Evolutionary conservation across 2,329 filamentous ascomycete species (phyloP), one percentile per base, ranked within the genome.

Genomic region (Penicillium freii): DNA sequence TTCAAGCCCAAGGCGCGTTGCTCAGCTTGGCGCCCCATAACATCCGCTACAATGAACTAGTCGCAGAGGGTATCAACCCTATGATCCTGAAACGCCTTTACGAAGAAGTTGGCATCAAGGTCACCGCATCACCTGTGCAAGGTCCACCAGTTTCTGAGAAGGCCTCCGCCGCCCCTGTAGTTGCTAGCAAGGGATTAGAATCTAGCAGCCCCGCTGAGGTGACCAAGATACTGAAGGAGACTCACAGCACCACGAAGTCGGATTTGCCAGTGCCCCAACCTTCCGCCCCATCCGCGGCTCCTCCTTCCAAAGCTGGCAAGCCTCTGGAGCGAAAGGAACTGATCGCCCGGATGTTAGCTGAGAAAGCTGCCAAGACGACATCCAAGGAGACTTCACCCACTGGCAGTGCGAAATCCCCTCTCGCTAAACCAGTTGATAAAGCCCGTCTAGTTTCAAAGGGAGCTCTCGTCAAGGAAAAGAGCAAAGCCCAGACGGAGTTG

Each of bases 271-370:
- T 15, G 8, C 15, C 36, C 13, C 55, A 29, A 15, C 15, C 46
- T 39, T 5, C 61, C 42, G 33, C 56, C 7, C 21, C 66, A 15
- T 55, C 65, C 13, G 47, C 67, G 9, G 27, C 54, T 8, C 25
- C 57, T 51, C 56, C 49, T 13, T 23, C 48, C 21, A 64, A 58
- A 6, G 19, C 62, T 4, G 66, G 61, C 45, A 80, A 77, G 61
- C 79, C 82, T 8, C 80, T 89, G 62, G 86, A 89, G 67, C 82
- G 90, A 23, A 90, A 90, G 64, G 89, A 91, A 62, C 85, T 90
- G 42, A 90, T 93, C 58, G 89, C 89, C 4, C 85, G 87, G 48
- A 81, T 92, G 54, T 80, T 92, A 54, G 89, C 89, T n/a, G 86
- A 84, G 1, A 92, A 90, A 71, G 82, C 82, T 51, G 83, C 84